Evolutionary conservation across 1,284 basidiomycete species (phyloP).

Genomic region (Mycosarcoma maydis): DNA sequence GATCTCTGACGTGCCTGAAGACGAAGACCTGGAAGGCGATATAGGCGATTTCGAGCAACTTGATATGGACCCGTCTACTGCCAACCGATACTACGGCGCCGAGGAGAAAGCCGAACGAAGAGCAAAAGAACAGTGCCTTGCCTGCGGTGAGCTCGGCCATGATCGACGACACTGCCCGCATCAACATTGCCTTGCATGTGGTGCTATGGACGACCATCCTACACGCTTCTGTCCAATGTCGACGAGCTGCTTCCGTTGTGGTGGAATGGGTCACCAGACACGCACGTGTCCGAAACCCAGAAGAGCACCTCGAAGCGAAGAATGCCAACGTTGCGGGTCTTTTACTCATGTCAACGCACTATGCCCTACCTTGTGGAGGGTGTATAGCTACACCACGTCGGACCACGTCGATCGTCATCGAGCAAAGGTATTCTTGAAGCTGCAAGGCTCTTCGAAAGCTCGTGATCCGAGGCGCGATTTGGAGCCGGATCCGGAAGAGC

Average conservation of each 20-base stretch:
- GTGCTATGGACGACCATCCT: slow-evolving; percentile 82
- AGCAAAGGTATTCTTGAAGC: slow-evolving; percentile 26
- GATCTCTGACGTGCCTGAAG: not conserved
- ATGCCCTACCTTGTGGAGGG: slow-evolving; percentile 86
- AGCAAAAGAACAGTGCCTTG: slow-evolving; percentile 44
- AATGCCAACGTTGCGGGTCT: slow-evolving; percentile 82
- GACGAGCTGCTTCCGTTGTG: slow-evolving; percentile 83
- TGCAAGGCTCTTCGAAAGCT: slow-evolving; percentile 3
- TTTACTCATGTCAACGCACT: slow-evolving; percentile 77
- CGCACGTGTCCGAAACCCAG: slow-evolving; percentile 72
- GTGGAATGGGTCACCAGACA: slow-evolving; percentile 84
- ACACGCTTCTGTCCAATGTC: slow-evolving; percentile 84
- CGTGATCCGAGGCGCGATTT: slow-evolving; percentile 17
- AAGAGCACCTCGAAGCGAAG: slow-evolving; percentile 50
- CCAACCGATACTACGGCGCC: slow-evolving; percentile 53
- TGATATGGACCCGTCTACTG: slow-evolving; percentile 42
- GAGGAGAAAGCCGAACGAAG: slow-evolving; percentile 49
- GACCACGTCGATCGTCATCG: slow-evolving; percentile 69
- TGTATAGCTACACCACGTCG: slow-evolving; percentile 79
- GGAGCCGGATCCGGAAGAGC: slow-evolving; percentile 29
- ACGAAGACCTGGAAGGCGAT: slow-evolving; percentile 26
- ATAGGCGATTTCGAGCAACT: slow-evolving; percentile 54
- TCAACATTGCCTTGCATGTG: slow-evolving; percentile 83
- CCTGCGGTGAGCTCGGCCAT: slow-evolving; percentile 57
- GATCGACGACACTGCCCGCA: slow-evolving; percentile 52